phyloP scores from a whole-genome alignment of 345 rosid species.

The Brassica carinata region DNA sequence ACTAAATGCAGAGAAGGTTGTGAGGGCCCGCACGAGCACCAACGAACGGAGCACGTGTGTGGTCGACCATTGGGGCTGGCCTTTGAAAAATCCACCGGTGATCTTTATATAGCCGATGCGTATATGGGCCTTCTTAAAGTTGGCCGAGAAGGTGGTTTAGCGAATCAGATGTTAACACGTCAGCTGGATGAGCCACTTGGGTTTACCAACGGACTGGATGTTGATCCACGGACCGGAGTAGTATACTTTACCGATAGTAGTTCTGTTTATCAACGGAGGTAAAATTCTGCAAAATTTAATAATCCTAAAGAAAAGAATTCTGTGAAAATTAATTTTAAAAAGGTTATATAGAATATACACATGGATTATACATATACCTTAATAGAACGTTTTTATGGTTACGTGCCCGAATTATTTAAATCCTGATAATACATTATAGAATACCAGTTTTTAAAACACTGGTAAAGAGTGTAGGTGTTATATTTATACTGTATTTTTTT shows the following conservation, averaged over 20 bases:
- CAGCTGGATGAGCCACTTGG: constrained; percentile 46
- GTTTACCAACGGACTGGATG: constrained; percentile 65
- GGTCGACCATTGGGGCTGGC: constrained; percentile 82
- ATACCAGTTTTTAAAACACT: background rate
- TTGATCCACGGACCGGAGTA: constrained; percentile 55
- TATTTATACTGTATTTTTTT: background rate
- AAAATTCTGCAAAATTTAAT: background rate
- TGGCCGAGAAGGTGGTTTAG: constrained; percentile 74
- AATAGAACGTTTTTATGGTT: background rate
- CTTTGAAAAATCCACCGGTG: constrained; percentile 54
- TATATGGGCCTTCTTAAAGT: constrained; percentile 80
- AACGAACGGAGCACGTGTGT: constrained; percentile 65
- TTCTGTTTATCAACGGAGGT: constrained; percentile 67
- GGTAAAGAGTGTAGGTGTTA: background rate
- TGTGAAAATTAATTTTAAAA: background rate
- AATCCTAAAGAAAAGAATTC: background rate
- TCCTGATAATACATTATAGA: background rate
- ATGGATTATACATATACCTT: background rate
- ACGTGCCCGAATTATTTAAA: background rate
- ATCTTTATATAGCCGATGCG: constrained; percentile 79
- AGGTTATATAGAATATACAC: background rate
- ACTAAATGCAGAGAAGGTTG: constrained; percentile 44
- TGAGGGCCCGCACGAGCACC: constrained; percentile 43
- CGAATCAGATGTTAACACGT: constrained; percentile 50
- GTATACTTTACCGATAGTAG: constrained; percentile 81